phyloP scores from a whole-genome alignment of 31 red algal species.

The Bonnemaisonia californica region DNA sequence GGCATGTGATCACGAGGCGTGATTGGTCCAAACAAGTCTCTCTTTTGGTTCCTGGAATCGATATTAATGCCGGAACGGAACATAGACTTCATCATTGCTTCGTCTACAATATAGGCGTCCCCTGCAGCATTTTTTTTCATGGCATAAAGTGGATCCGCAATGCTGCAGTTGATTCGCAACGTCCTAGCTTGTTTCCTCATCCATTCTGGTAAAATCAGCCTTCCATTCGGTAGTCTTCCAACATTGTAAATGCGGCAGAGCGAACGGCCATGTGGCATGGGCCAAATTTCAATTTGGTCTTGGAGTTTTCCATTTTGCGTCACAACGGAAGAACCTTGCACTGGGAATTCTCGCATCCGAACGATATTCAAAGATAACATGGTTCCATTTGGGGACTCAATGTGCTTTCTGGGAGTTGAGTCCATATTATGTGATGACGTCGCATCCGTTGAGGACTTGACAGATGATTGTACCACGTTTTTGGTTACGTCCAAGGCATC shows the following conservation, averaged over 20 bases:
- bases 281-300: conserved; percentile 24
- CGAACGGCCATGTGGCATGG: conserved; percentile 7
- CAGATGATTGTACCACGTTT: too few species aligned
- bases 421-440: too few species aligned
- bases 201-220: conserved; percentile 48
- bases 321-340: too few species aligned
- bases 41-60: conserved; percentile 12
- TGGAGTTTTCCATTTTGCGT: too few species aligned
- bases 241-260: conserved; percentile 43
- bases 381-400: too few species aligned
- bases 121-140: neutral
- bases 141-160: conserved; percentile 8
- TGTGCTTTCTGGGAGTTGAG: too few species aligned
- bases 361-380: too few species aligned
- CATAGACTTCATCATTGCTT: neutral
- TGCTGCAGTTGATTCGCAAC: neutral
- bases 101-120: neutral
- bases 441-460: too few species aligned
- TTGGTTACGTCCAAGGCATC: too few species aligned
- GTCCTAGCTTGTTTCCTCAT: conserved; percentile 27
- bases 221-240: conserved; percentile 30
- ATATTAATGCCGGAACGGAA: conserved; percentile 8
- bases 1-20: conserved; percentile 50
- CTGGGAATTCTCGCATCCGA: too few species aligned
- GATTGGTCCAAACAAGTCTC: conserved; percentile 37